Evolutionary conservation across 2,329 filamentous ascomycete genomes (phyloP).

Genomic region (Chrysoporthe austroafricana): DNA sequence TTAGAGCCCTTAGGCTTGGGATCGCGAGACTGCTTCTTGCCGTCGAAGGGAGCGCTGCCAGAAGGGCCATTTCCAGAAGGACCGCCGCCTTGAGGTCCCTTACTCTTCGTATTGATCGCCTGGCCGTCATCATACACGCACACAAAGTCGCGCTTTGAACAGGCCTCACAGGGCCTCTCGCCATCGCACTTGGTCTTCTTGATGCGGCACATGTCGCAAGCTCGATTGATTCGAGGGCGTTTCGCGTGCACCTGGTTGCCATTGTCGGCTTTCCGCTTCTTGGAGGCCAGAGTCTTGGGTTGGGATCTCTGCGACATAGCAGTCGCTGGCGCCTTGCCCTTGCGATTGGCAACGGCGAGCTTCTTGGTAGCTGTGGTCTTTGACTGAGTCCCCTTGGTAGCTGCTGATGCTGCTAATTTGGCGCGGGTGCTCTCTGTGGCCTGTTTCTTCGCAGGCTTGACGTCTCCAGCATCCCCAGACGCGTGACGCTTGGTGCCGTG

Average conservation of each 20-base stretch:
- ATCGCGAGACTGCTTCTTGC: background rate
- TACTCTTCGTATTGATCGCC: background rate
- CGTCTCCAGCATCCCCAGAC: background rate
- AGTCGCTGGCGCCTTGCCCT: background rate
- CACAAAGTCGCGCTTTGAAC: slow-evolving; percentile 8
- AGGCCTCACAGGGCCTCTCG: slow-evolving; percentile 17
- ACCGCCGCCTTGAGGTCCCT: background rate
- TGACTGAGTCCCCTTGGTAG: background rate
- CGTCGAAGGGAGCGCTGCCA: background rate
- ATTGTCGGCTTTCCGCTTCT: slow-evolving; percentile 6
- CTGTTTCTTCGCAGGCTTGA: background rate
- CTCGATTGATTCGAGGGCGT: background rate
- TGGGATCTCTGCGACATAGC: too few relatives aligned
- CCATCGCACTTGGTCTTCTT: slow-evolving; percentile 26
- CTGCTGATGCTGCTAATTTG: background rate
- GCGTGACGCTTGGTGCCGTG: background rate
- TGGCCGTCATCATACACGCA: slow-evolving; percentile 7
- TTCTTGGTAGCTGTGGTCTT: slow-evolving; percentile 5
- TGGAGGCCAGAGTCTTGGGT: background rate
- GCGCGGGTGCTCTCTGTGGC: background rate
- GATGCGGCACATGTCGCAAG: slow-evolving; percentile 21
- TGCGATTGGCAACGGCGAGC: background rate
- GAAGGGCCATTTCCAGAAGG: background rate
- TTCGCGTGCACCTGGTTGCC: background rate
- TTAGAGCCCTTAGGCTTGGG: background rate